Evolutionary conservation across 371 early-diverging fungal species (phyloP).

Genomic region (Zopfochytrium polystomum): DNA sequence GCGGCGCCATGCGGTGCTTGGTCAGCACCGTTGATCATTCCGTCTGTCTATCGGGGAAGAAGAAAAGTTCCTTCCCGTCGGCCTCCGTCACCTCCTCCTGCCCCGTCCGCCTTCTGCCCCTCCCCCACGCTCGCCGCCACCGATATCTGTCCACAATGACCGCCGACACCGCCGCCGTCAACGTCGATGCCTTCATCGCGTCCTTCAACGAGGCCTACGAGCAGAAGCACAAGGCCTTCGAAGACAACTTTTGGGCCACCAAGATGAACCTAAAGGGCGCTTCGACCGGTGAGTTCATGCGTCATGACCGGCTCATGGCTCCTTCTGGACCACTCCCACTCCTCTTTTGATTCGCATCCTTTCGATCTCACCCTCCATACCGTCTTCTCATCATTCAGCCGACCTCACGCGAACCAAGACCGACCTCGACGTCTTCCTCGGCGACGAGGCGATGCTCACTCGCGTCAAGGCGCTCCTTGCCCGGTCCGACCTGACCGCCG

Average conservation of each 20-base stretch:
- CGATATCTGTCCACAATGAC: too few relatives aligned
- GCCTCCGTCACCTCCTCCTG: too few relatives aligned
- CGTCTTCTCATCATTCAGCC: neutral
- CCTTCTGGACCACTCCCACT: neutral
- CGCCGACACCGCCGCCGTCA: too few relatives aligned
- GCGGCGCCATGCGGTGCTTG: too few relatives aligned
- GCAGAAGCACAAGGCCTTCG: conserved; percentile 28
- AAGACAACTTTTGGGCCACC: conserved; percentile 36
- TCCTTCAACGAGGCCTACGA: conserved; percentile 25
- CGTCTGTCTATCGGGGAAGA: too few relatives aligned
- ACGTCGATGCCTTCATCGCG: conserved; percentile 11
- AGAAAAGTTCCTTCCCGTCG: too few relatives aligned
- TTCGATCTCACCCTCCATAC: neutral
- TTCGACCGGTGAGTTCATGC: conserved; percentile 13
- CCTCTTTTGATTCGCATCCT: neutral
- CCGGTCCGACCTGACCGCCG: conserved; percentile 17
- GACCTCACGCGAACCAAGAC: conserved; percentile 28
- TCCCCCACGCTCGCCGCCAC: too few relatives aligned
- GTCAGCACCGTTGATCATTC: too few relatives aligned
- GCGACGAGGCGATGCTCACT: conserved; percentile 21
- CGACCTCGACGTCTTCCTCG: conserved; percentile 33
- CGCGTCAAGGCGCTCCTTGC: conserved; percentile 22
- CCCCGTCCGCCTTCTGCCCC: too few relatives aligned
- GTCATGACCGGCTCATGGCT: neutral
- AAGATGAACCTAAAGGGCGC: conserved; percentile 31